Evolutionary conservation across 2,329 filamentous ascomycete genomes (phyloP), one percentile per base, ranked within the genome.

Genomic region (Fusarium sp.): DNA sequence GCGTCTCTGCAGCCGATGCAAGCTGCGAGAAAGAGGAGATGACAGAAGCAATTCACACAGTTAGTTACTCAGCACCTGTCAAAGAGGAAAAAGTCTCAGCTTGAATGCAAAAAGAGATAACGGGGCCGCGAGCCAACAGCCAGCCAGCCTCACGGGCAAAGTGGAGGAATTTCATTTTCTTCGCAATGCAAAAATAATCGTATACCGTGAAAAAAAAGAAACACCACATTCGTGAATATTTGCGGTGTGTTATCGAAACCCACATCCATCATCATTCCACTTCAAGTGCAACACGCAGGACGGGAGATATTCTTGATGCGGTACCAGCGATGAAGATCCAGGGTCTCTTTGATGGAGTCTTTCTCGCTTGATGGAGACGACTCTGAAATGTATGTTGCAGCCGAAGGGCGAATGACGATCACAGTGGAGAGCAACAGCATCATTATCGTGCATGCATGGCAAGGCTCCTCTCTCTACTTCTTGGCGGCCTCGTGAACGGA

Each of bases 241-340:
- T 49, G 22, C 14, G 14, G 8, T 31, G 27, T 51, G 24, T 17
- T 49, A 29, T 51, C 62, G 61, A 61, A 74, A 64, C 61, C 64
- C 40, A 10, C 40, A 44, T 20, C 20, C 12, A 12, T 42, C 1
- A 22, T 69, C 71, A 69, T 58, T 62, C 71, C 71, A 69, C 71
- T 62, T 58, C 27, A 60, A 53, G 11, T 64, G 36, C 57, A 35
- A 62, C 67, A 57, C 53, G 73, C 59, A 71, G 42, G 49, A 11
- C 27, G 46, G 46, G 46, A 31, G 27, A 51, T 51, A 31, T 7
- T 51, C 44, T 49, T 11, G 22, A 46, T 46, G 22, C 22, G 20
- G 53, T 61, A 65, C 53, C 57, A 36, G 44, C 60, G 46, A 44
- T 71, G 67, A 46, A 33, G 71, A 74, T 74, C 68, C 65, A 74